Percentiles rank a stretch among this genome's conserved stretches.
phyloP scores from a whole-genome alignment of 768 basidiomycete species.

The Goffeauzyma gilvescens region DNA sequence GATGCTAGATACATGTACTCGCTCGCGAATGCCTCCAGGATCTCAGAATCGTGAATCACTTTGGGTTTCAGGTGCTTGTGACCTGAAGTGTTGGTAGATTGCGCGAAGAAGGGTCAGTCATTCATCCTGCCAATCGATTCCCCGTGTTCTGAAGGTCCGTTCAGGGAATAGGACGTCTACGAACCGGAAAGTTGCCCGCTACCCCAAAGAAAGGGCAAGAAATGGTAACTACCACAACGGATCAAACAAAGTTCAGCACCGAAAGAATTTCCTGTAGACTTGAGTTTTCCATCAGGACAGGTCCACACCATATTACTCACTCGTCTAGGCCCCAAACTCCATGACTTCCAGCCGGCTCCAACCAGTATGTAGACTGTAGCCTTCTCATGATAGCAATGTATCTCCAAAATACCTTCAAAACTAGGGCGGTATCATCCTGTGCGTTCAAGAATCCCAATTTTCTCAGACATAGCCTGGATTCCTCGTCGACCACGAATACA shows the following conservation, averaged over 20 bases:
- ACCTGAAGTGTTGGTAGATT: slow-evolving; percentile 35
- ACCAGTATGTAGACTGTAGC: slow-evolving; percentile 47
- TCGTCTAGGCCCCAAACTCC: slow-evolving; percentile 98
- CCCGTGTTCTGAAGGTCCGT: background rate
- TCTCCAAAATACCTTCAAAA: slow-evolving; percentile 70
- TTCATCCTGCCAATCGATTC: background rate
- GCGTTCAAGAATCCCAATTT: slow-evolving; percentile 46
- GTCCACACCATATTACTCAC: too few relatives aligned
- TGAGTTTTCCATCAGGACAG: background rate
- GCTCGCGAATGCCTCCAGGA: slow-evolving; percentile 75
- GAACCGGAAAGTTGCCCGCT: slow-evolving; percentile 26
- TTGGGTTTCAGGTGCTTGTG: slow-evolving; percentile 82
- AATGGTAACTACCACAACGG: too few relatives aligned
- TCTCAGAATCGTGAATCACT: slow-evolving; percentile 74
- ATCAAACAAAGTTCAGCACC: too few relatives aligned
- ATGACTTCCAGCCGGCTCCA: slow-evolving; percentile 92
- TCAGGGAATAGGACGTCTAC: background rate
- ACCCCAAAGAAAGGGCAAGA: slow-evolving; percentile 52
- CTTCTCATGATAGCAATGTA: slow-evolving; percentile 39
- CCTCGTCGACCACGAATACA: too few relatives aligned
- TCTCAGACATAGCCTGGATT: slow-evolving; percentile 55
- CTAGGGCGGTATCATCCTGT: slow-evolving; percentile 54
- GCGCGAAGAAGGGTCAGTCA: background rate
- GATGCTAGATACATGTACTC: slow-evolving; percentile 96
- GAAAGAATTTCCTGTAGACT: background rate